Evolutionary conservation across 2,329 filamentous ascomycete genomes (phyloP).

Genomic region (Whalleya microplaca): DNA sequence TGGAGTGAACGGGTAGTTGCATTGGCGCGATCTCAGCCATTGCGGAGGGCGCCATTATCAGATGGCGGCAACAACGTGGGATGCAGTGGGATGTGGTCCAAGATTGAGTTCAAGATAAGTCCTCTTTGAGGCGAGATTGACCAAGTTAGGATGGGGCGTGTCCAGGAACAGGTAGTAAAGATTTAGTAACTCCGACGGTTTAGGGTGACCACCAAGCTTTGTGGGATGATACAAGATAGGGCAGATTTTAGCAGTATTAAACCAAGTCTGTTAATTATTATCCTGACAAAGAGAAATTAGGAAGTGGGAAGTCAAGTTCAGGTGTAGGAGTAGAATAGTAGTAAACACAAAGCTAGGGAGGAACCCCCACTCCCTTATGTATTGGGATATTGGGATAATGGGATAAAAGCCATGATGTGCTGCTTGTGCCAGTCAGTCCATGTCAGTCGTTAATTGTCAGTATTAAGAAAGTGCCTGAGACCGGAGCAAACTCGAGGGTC

Average conservation of each 20-base stretch:
- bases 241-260: neutral
- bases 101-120: slow-evolving; percentile 6
- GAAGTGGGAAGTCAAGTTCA: slow-evolving; percentile 11
- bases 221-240: slow-evolving; percentile 17
- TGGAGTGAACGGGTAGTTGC: slow-evolving; percentile 48
- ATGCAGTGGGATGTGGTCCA: slow-evolving; percentile 37
- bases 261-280: slow-evolving; percentile 5
- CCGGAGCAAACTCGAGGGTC: slow-evolving; percentile 22
- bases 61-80: slow-evolving; percentile 39
- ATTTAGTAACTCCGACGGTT: neutral
- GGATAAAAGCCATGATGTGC: slow-evolving; percentile 9
- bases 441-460: slow-evolving; percentile 17
- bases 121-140: slow-evolving; percentile 3
- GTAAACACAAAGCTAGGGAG: slow-evolving; percentile 11
- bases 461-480: slow-evolving; percentile 16
- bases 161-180: slow-evolving; percentile 4
- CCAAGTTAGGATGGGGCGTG: slow-evolving; percentile 6
- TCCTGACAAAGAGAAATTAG: slow-evolving; percentile 11
- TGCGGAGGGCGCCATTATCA: slow-evolving; percentile 55
- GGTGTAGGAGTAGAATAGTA: slow-evolving; percentile 10
- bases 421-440: slow-evolving; percentile 2
- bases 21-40: slow-evolving; percentile 47
- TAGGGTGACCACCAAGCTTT: neutral
- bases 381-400: slow-evolving; percentile 19
- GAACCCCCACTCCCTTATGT: slow-evolving; percentile 31